A percentile compares a stretch with the other conserved stretches of the same genome.
These are phyloP conservation scores for Pneumocystis wakefieldiae DNA, from an alignment of 1,139 yeast genomes.

Conservation along the genomic window DNA sequence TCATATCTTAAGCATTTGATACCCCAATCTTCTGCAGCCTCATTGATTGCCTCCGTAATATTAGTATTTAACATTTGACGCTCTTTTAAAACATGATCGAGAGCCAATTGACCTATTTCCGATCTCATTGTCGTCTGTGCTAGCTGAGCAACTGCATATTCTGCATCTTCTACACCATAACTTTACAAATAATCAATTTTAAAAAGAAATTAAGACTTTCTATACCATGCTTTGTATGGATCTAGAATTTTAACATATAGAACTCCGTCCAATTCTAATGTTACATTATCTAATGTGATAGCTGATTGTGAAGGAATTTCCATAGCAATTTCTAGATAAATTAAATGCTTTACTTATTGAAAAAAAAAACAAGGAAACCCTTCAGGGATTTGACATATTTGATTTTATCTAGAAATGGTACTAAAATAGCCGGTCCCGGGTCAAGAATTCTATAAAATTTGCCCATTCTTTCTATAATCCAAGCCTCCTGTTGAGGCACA, in stretches of 20 bases:
- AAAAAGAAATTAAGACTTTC: neutral
- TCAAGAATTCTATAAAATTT: slow-evolving; percentile 53
- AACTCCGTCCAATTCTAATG: slow-evolving; percentile 72
- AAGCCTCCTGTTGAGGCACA: slow-evolving; percentile 83
- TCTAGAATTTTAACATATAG: slow-evolving; percentile 63
- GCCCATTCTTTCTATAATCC: slow-evolving; percentile 89
- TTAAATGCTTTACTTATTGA: neutral
- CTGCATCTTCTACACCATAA: slow-evolving; percentile 79
- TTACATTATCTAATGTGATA: slow-evolving; percentile 73
- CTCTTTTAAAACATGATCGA: slow-evolving; percentile 65
- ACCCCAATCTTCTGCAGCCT: slow-evolving; percentile 80
- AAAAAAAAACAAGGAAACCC: slow-evolving; percentile 5
- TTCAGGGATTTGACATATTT: slow-evolving; percentile 70
- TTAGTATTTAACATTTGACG: slow-evolving; percentile 49
- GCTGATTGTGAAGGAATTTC: slow-evolving; percentile 78
- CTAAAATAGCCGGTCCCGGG: slow-evolving; percentile 62
- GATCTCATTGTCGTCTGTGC: slow-evolving; percentile 88
- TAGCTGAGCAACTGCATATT: slow-evolving; percentile 68
- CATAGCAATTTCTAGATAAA: slow-evolving; percentile 44
- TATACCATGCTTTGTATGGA: slow-evolving; percentile 57
- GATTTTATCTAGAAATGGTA: slow-evolving; percentile 61
- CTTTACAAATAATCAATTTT: neutral
- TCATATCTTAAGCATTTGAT: slow-evolving; percentile 72
- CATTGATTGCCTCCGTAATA: slow-evolving; percentile 66
- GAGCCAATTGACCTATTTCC: slow-evolving; percentile 68